Evolutionary conservation across 2,329 filamentous ascomycete genomes (phyloP), one percentile per base, ranked within the genome.

Genomic region (Neofusicoccum laricinum): DNA sequence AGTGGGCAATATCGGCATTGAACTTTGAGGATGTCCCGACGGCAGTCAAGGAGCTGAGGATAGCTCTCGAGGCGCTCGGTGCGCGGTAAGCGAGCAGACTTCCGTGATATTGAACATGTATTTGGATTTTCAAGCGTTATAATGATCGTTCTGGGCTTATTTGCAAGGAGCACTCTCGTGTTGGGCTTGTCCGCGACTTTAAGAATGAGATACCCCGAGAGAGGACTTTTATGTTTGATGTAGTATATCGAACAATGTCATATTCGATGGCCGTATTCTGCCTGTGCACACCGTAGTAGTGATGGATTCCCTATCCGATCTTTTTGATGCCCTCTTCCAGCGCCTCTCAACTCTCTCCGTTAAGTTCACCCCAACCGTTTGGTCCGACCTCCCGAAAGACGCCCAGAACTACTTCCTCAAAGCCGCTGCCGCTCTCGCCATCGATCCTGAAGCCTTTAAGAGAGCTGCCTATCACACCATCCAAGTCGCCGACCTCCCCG

Each of bases 11-110:
- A 46, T 97, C 93, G 11, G 95, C 95, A 0, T 80, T 99, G 53
- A 97, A 97, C 71, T 99, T 99, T 77, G 95, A 99, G 70, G 95
- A 99, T 75, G 90, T 96, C 1, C 84, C 89, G 1, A 99, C 95
- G 0, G 95, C 95, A 0, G 88, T 98, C 4, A 88, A 89, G 71
- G 93, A 99, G 73, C 76, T 99, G 67, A 86, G 86, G 61, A 87
- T 86, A 65, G 95, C 95, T 2, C 78, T 99, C 67, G 81, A 85
- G 64, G 79, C 82, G 17, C 78, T 97, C 55, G 92, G 92, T 2
- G 90, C 87, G 12, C 79, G 79, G 41, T 89, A 68, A 68, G 12
- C 3, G 36, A 38, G 14, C 6, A 15, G 2, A 38, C 11, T 2
- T 38, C 36, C 10, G 10, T 38, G 7, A 15, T 11, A 8, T 38